Conservation (phyloP, 1,284 basidiomycete genomes). For the Ustilago esculenta region DNA sequence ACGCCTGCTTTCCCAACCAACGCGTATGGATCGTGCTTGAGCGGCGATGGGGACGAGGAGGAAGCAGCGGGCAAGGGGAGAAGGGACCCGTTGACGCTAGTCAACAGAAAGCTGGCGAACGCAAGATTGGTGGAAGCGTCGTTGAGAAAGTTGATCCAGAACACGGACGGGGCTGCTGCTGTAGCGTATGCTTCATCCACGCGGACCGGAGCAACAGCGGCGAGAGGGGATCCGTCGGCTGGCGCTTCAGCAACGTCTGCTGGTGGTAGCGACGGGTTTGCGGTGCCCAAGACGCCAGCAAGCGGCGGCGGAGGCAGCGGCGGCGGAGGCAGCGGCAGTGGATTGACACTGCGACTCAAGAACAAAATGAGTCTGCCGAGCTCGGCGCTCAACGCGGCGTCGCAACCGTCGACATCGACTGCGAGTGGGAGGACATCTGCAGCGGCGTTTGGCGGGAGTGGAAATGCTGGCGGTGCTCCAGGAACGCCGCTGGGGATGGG, state of each 20-base stretch:
- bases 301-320: conserved; percentile 15
- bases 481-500: conserved; percentile 22
- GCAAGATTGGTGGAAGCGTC: conserved; percentile 56
- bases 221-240: neutral
- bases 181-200: conserved; percentile 22
- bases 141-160: conserved; percentile 49
- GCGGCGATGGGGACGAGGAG: conserved; percentile 11
- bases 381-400: conserved; percentile 21
- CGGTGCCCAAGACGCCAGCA: conserved; percentile 27
- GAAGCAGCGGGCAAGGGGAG: conserved; percentile 8
- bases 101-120: conserved; percentile 58
- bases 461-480: conserved; percentile 1
- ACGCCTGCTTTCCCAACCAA: conserved; percentile 54
- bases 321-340: no score
- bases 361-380: conserved; percentile 25
- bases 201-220: neutral
- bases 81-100: conserved; percentile 45
- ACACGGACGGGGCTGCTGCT: conserved; percentile 51
- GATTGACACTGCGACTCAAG: conserved; percentile 38
- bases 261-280: conserved; percentile 14
- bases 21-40: conserved; percentile 22
- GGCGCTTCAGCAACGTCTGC: neutral
- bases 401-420: conserved; percentile 23
- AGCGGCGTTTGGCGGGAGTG: neutral
- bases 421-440: conserved; percentile 13